Base-by-base conservation (phyloP, 192 early-diverging fungal species). In the Rhizophlyctis rosea region DNA sequence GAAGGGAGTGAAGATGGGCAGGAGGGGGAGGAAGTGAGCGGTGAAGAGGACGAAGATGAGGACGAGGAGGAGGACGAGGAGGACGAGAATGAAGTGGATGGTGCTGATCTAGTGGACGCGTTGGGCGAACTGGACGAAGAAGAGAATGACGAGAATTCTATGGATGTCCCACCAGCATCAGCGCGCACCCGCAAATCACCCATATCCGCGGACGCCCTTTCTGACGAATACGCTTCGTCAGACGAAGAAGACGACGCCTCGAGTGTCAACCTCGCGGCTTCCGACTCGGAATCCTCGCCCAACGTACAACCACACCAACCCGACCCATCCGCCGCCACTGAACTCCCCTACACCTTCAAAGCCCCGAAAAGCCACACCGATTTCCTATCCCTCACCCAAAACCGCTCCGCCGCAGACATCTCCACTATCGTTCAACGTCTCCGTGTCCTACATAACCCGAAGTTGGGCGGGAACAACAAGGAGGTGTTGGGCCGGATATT, bases 311-410 rank as follows among this genome's bases (percentile, higher is more conserved):
- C 7, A 44, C 39, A 44, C n/a, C 68, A 58, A 47, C 24, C 35
- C 14, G 71, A 62, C 24, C 57, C 56, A 14, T 52, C 33, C 3
- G 70, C 76, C 14, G 71, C 73, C 47, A 76, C 66, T 5, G 88
- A 90, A 59, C 61, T 96, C 47, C 91, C 93, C 1, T 97, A 78
- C 68, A 93, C 89, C 13, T 96, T 96, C 67, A 64, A 78, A 0
- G 92, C 91, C 30, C 96, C 96, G 1, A 74, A 72, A 3, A 80
- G 84, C 33, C 86, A 90, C 54, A 74, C 71, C 21, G 78, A 91
- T 35, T 90, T 95, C 59, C 62, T 87, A 32, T 65, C 72, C 48
- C 76, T 95, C 18, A 67, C 93, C 5, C 68, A 85, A 25, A 76
- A 73, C 39, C 82, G 89, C 33, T 72, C 74, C 0, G 51, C 85